These are phyloP conservation scores for Cryptococcus sp. DNA, from an alignment of 1,284 basidiomycete genomes.

Conservation along the genomic window DNA sequence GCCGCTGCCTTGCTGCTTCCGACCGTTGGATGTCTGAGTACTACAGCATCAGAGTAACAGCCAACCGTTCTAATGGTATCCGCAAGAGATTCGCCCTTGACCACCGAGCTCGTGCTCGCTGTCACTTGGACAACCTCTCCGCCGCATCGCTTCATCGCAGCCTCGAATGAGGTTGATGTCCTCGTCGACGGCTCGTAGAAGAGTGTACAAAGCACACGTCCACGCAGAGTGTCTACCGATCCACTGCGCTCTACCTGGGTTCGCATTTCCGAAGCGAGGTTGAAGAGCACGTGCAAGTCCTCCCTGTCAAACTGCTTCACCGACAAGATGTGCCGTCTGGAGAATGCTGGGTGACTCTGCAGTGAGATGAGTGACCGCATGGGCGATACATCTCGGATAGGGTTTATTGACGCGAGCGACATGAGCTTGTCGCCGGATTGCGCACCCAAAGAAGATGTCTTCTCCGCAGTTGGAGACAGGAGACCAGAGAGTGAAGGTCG, in stretches of 20 bases:
- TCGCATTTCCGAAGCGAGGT: constrained; percentile 94
- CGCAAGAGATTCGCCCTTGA: constrained; percentile 90
- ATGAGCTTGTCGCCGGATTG: constrained; percentile 37
- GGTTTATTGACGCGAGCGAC: constrained; percentile 37
- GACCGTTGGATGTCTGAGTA: constrained; percentile 89
- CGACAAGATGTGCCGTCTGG: constrained; percentile 86
- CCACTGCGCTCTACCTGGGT: constrained; percentile 91
- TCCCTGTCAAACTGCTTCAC: constrained; percentile 91
- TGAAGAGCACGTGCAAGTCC: constrained; percentile 92
- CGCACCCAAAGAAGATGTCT: constrained; percentile 8
- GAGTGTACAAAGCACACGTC: constrained; percentile 88
- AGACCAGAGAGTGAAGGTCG: constrained; percentile 38
- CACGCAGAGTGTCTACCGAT: constrained; percentile 83
- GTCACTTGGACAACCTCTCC: constrained; percentile 88
- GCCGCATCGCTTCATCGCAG: constrained; percentile 97
- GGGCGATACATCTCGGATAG: constrained; percentile 44
- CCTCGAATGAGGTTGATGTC: constrained; percentile 95
- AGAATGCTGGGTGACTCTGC: constrained; percentile 68
- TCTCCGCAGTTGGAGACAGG: constrained; percentile 20
- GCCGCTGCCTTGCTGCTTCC: constrained; percentile 89
- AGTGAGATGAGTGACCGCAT: constrained; percentile 55
- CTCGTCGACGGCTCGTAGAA: constrained; percentile 99
- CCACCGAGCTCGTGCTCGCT: constrained; percentile 80
- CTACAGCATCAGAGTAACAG: constrained; percentile 94
- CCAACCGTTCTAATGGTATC: constrained; percentile 95